Conservation (phyloP, 805 yeast genomes). For the Scheffersomyces ergatensis region DNA sequence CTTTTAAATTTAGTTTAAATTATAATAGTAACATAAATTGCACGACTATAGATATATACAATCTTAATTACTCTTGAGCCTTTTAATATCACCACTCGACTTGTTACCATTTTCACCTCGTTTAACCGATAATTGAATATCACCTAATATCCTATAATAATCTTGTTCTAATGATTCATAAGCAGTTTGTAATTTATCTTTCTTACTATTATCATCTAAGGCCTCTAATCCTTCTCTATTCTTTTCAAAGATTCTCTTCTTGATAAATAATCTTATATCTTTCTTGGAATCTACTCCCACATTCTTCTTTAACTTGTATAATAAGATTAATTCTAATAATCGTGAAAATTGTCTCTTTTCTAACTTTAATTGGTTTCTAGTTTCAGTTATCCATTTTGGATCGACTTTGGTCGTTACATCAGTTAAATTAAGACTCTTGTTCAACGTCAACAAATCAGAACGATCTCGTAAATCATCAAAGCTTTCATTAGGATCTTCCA, state of each 20-base stretch:
- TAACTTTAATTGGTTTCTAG: conserved; percentile 49
- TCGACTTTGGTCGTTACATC: conserved; percentile 19
- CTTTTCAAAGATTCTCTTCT: conserved; percentile 70
- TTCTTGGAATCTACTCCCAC: conserved; percentile 22
- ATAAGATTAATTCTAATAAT: conserved; percentile 69
- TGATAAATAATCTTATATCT: conserved; percentile 59
- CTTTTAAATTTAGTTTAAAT: too few relatives aligned
- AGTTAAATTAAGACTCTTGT: conserved; percentile 16
- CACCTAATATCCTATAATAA: conserved; percentile 57
- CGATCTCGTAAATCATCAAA: conserved; percentile 91
- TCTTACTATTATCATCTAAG: conserved; percentile 59
- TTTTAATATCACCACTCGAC: too few relatives aligned
- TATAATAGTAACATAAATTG: too few relatives aligned
- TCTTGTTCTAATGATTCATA: conserved; percentile 68
- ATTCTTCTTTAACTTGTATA: conserved; percentile 34
- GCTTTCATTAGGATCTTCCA: conserved; percentile 91
- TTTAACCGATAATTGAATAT: conserved; percentile 14
- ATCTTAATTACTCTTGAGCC: too few relatives aligned
- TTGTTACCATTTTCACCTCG: neutral
- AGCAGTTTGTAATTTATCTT: conserved; percentile 74
- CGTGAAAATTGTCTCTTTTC: conserved; percentile 78
- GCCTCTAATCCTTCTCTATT: conserved; percentile 76
- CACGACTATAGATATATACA: too few relatives aligned
- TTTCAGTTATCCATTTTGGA: conserved; percentile 37
- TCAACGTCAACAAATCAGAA: conserved; percentile 54